phyloP scores from a whole-genome alignment of 2,329 filamentous ascomycete species.

The Colletotrichum theobromicola region DNA sequence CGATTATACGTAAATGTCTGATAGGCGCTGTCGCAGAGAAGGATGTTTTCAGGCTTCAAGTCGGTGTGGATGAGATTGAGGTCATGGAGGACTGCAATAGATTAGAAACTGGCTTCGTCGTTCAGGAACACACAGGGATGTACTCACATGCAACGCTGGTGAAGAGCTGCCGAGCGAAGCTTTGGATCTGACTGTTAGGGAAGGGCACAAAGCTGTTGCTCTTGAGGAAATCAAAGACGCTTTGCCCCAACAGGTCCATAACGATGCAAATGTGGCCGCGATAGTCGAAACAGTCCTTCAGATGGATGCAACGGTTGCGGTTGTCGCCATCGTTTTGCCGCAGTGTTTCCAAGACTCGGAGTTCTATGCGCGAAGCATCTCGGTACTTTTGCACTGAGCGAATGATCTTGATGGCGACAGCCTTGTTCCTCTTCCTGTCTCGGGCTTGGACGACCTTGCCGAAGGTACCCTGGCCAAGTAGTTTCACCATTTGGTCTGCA shows the following conservation, averaged over 20 bases:
- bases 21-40: slow-evolving; percentile 68
- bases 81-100: slow-evolving; percentile 80
- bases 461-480: slow-evolving; percentile 96
- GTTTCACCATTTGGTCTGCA: slow-evolving; percentile 82
- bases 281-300: slow-evolving; percentile 97
- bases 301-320: slow-evolving; percentile 94
- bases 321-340: slow-evolving; percentile 91
- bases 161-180: slow-evolving; percentile 91
- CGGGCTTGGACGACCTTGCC: slow-evolving; percentile 96
- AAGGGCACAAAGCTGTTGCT: slow-evolving; percentile 95
- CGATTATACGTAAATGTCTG: slow-evolving; percentile 76
- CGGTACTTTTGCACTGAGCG: slow-evolving; percentile 98
- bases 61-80: slow-evolving; percentile 95
- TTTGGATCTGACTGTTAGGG: slow-evolving; percentile 97
- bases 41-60: slow-evolving; percentile 73
- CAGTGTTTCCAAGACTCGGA: slow-evolving; percentile 89
- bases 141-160: slow-evolving; percentile 96
- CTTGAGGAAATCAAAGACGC: slow-evolving; percentile 98
- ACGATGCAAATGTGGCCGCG: slow-evolving; percentile 93
- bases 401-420: slow-evolving; percentile 96
- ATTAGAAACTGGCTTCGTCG: slow-evolving; percentile 19
- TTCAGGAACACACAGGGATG: not conserved
- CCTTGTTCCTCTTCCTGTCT: slow-evolving; percentile 77
- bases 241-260: slow-evolving; percentile 83
- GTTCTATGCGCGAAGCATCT: slow-evolving; percentile 92